Evolutionary conservation across 2,329 filamentous ascomycete genomes (phyloP).

Genomic region (Xylaria sp.): DNA sequence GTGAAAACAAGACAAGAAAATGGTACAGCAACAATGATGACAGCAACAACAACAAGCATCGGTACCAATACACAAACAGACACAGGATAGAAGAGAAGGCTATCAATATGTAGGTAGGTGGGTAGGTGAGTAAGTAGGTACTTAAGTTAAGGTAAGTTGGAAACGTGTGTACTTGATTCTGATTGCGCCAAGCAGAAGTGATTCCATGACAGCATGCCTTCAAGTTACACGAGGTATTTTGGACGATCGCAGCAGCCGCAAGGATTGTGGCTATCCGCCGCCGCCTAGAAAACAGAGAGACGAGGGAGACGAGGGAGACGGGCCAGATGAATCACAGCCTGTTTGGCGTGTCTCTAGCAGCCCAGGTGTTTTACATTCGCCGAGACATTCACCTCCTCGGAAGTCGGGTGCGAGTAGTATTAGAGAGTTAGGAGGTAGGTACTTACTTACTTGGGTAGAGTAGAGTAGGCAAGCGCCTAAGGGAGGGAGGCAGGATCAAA

Average conservation of each 20-base stretch:
- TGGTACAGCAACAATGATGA: background rate
- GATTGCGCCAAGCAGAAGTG: background rate
- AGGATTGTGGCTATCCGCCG: background rate
- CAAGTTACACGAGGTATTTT: no score
- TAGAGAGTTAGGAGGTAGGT: no score
- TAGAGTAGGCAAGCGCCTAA: no score
- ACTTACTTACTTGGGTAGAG: no score
- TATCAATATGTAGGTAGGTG: no score
- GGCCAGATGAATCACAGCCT: background rate
- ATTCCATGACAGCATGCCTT: slow-evolving; percentile 1
- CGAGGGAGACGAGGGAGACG: background rate
- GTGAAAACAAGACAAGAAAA: background rate
- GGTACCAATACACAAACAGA: no score
- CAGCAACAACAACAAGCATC: background rate
- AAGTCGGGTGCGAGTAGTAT: background rate
- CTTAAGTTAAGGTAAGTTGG: background rate
- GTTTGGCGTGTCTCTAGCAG: slow-evolving; percentile 10
- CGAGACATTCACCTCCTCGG: background rate
- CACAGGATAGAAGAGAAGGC: no score
- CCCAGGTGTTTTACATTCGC: background rate
- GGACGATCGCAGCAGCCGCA: slow-evolving; percentile 9
- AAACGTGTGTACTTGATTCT: background rate
- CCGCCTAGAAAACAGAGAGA: background rate
- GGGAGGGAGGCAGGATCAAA: no score
- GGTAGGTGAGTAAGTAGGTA: background rate